Percentiles rank a stretch among this genome's conserved stretches.
phyloP scores from a whole-genome alignment of 1,139 yeast species.

The Pichia sp. region DNA sequence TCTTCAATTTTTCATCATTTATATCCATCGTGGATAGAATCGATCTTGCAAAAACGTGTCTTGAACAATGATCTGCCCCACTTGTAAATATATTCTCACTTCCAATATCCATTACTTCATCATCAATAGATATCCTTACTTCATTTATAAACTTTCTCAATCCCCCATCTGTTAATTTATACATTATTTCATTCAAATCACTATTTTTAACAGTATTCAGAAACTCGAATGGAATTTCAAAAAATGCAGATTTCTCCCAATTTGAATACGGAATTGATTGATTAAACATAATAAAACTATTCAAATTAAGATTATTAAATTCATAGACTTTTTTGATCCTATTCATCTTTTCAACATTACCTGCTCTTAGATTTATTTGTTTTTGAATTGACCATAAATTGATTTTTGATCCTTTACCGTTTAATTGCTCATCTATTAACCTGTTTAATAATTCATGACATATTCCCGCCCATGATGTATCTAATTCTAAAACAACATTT shows the following conservation, averaged over 20 bases:
- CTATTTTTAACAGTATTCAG: conserved; percentile 17
- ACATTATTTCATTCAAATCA: conserved; percentile 5
- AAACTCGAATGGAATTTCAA: conserved; percentile 30
- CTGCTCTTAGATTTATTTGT: conserved; percentile 10
- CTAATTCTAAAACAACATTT: conserved; percentile 59
- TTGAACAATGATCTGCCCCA: too few species aligned
- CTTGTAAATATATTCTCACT: conserved; percentile 3
- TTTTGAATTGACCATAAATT: conserved; percentile 50
- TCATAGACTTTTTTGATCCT: conserved; percentile 9
- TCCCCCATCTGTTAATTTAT: conserved; percentile 12
- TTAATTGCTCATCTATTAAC: conserved; percentile 15
- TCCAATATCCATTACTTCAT: conserved; percentile 2
- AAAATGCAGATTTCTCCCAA: conserved; percentile 39
- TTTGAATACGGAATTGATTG: conserved; percentile 21
- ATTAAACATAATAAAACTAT: conserved; percentile 8
- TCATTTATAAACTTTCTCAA: conserved; percentile 8
- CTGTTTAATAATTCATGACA: conserved; percentile 42
- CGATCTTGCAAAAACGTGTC: conserved; percentile 6
- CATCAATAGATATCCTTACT: conserved; percentile 1
- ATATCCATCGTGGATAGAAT: neutral
- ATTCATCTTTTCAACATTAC: conserved; percentile 3
- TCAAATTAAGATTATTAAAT: conserved; percentile 1
- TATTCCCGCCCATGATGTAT: conserved; percentile 83
- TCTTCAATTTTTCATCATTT: neutral
- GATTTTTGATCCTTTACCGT: conserved; percentile 25